A percentile compares a stretch with the other conserved stretches of the same genome.
Evolutionary conservation across 2,329 filamentous ascomycete genomes (phyloP).

Genomic region (Coleophoma cylindrospora): DNA sequence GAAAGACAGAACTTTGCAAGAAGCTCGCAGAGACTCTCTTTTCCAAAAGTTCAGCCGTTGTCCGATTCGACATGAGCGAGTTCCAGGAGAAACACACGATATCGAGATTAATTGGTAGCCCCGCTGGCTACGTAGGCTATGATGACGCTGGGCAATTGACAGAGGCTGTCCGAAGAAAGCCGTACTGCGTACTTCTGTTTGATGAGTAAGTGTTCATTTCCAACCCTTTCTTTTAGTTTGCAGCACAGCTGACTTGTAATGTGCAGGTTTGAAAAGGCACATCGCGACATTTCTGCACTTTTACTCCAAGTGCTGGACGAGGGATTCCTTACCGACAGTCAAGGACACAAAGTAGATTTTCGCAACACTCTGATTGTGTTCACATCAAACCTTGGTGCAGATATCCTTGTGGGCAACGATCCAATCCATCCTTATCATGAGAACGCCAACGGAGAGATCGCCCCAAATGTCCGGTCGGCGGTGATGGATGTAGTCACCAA

Average conservation of each 20-base stretch:
- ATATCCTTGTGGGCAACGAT: slow-evolving; percentile 79
- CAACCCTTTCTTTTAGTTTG: too few relatives aligned
- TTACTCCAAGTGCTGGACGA: slow-evolving; percentile 94
- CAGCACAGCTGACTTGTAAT: too few relatives aligned
- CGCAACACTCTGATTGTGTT: slow-evolving; percentile 94
- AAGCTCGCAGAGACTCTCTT: slow-evolving; percentile 92
- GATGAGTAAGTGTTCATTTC: slow-evolving; percentile 52
- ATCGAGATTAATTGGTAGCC: slow-evolving; percentile 84
- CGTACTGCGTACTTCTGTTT: slow-evolving; percentile 90
- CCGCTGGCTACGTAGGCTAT: slow-evolving; percentile 93
- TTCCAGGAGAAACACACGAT: slow-evolving; percentile 98
- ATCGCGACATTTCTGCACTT: slow-evolving; percentile 87
- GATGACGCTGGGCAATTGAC: slow-evolving; percentile 95
- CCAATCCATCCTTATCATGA: slow-evolving; percentile 59
- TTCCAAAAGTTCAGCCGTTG: slow-evolving; percentile 83
- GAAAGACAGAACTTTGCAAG: slow-evolving; percentile 97
- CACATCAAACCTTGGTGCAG: slow-evolving; percentile 89
- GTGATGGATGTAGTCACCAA: slow-evolving; percentile 84
- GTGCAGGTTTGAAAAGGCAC: slow-evolving; percentile 81
- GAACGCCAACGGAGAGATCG: slow-evolving; percentile 62
- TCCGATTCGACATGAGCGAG: slow-evolving; percentile 96
- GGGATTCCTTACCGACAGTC: slow-evolving; percentile 89
- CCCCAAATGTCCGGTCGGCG: slow-evolving; percentile 65
- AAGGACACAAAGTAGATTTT: slow-evolving; percentile 96
- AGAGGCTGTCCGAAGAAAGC: slow-evolving; percentile 89